Evolutionary conservation across 306 rosid genomes (phyloP).

Genomic region (Cucurbita pepo): DNA sequence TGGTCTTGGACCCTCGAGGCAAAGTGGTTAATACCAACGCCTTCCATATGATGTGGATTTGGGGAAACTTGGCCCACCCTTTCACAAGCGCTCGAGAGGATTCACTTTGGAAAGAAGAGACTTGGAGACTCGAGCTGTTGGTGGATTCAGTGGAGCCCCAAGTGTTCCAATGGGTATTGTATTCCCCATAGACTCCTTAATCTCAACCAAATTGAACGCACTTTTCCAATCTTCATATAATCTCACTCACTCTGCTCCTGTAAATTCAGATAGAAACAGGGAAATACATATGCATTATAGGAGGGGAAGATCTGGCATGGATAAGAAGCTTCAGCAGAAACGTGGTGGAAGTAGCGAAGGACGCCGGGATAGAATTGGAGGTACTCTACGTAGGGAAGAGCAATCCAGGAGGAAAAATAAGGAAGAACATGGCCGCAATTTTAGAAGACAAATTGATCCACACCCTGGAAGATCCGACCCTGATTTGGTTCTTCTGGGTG

Average conservation of each 20-base stretch:
- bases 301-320: slow-evolving; percentile 47
- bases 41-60: slow-evolving; percentile 59
- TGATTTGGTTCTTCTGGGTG: slow-evolving; percentile 55
- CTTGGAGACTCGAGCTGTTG: slow-evolving; percentile 38
- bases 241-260: background rate
- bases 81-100: slow-evolving; percentile 43
- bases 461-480: slow-evolving; percentile 22
- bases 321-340: slow-evolving; percentile 25
- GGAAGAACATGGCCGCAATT: slow-evolving; percentile 15
- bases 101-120: slow-evolving; percentile 46
- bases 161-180: slow-evolving; percentile 33
- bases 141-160: slow-evolving; percentile 33
- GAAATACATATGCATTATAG: slow-evolving; percentile 34
- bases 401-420: slow-evolving; percentile 30
- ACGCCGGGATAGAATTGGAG: slow-evolving; percentile 21
- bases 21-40: slow-evolving; percentile 44
- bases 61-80: slow-evolving; percentile 54
- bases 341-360: slow-evolving; percentile 17
- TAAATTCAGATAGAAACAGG: slow-evolving; percentile 22
- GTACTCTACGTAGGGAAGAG: slow-evolving; percentile 41
- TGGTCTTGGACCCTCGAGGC: slow-evolving; percentile 46
- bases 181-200: background rate
- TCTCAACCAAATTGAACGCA: background rate
- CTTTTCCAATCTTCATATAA: too few species aligned
- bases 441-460: slow-evolving; percentile 13